Conservation (phyloP, 108 stramenopile species). For the Schizochytrium sp. region DNA sequence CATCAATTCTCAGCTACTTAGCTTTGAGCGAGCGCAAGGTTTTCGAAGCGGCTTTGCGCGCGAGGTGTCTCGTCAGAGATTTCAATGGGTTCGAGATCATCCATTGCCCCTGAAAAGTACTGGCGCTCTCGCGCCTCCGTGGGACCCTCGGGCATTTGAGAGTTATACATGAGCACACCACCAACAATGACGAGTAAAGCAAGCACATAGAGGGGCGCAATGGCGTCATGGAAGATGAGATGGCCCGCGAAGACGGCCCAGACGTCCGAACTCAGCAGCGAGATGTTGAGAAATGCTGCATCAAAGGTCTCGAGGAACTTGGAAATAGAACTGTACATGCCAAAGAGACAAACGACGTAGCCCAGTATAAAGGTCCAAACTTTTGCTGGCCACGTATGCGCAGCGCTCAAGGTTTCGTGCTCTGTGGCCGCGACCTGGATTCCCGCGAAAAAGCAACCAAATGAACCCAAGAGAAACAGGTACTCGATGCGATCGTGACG, state of each 20-base stretch:
- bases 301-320: conserved; percentile 53
- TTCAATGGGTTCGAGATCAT: neutral
- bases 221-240: conserved; percentile 61
- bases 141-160: conserved; percentile 55
- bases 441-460: conserved; percentile 58
- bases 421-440: conserved; percentile 63
- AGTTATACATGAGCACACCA: conserved; percentile 81
- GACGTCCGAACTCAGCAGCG: conserved; percentile 81
- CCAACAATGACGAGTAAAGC: conserved; percentile 64
- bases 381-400: conserved; percentile 28
- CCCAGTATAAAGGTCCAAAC: conserved; percentile 39
- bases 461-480: conserved; percentile 71
- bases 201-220: conserved; percentile 65
- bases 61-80: no score
- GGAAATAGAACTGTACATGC: conserved; percentile 55
- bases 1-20: no score
- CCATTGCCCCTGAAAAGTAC: neutral
- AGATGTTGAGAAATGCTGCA: conserved; percentile 54
- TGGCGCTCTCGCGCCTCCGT: neutral
- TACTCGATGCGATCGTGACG: conserved; percentile 51
- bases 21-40: no score
- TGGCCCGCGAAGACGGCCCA: conserved; percentile 79
- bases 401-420: conserved; percentile 40
- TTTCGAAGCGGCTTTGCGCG: no score
- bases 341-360: conserved; percentile 44